Evolutionary conservation across 2,329 filamentous ascomycete genomes (phyloP).

Genomic region (Esteya vermicola): DNA sequence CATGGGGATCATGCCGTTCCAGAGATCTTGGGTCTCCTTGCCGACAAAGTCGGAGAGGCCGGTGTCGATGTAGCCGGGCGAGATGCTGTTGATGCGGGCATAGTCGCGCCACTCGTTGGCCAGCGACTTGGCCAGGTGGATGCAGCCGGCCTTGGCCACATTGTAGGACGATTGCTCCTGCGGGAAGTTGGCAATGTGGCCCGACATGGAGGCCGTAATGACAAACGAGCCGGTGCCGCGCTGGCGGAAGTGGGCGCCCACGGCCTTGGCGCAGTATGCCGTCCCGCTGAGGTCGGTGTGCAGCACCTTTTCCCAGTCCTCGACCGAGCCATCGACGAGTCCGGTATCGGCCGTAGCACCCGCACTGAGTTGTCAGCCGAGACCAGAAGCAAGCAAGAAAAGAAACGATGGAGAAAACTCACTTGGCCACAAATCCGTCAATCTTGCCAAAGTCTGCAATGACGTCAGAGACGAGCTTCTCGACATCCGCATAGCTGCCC

Average conservation of each 20-base stretch:
- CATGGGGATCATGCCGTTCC: constrained; percentile 71
- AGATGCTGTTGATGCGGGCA: constrained; percentile 57
- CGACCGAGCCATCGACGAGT: constrained; percentile 49
- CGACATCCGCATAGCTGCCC: constrained; percentile 34
- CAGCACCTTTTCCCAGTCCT: constrained; percentile 54
- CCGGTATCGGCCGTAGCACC: constrained; percentile 56
- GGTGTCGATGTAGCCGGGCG: constrained; percentile 62
- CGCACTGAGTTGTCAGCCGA: constrained; percentile 41
- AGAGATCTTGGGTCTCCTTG: constrained; percentile 53
- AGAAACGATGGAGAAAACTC: constrained; percentile 28
- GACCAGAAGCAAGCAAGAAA: background rate
- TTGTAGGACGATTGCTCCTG: constrained; percentile 65
- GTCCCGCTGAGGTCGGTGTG: constrained; percentile 61
- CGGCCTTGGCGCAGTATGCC: constrained; percentile 62
- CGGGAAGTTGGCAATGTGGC: constrained; percentile 64
- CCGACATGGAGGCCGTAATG: constrained; percentile 65
- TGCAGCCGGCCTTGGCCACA: constrained; percentile 52
- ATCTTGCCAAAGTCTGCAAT: constrained; percentile 57
- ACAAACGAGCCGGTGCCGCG: constrained; percentile 58
- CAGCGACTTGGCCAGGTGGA: constrained; percentile 51
- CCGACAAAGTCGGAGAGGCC: constrained; percentile 55
- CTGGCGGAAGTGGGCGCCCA: constrained; percentile 46
- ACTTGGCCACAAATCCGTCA: constrained; percentile 69
- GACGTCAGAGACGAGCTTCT: constrained; percentile 34
- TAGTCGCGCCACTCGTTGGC: constrained; percentile 68